Evolutionary conservation across 176 grass and related monocot species (phyloP), one percentile per base, ranked within the genome.

Genomic region (Carex cristatella): DNA sequence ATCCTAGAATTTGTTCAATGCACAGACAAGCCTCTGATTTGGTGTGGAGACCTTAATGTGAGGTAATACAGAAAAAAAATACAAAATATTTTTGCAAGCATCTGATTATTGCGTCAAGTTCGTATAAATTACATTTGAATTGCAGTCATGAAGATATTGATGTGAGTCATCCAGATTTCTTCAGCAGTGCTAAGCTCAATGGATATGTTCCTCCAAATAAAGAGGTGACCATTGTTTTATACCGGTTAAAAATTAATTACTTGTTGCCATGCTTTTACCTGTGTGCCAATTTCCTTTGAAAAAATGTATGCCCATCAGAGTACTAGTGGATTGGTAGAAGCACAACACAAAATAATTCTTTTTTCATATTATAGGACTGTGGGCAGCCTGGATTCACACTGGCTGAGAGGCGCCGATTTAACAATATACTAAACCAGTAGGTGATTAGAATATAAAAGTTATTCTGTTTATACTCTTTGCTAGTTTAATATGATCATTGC

Each of bases 161-260:
- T 61, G 92, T 97, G 60, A 97, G 92, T 86, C 94, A 97, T 93
- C 90, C 94, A 85, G 91, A 97, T 57, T 97, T 97, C 82, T 94
- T 97, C 85, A 93, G 86, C 79, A 94, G 86, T 81, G 94, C 94
- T 80, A 97, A 97, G 79, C 87, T 94, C 10, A 94, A 93, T 91
- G 92, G 94, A 81, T 94, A 97, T 66, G 84, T 63, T 83, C 94
- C 94, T 87, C 94, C 92, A 44, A 91, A 90, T 89, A 87, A 89
- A 94, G 92, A 93, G 92, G 94, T 94, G 86, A 65, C 59, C n/a
- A 61, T 81, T 86, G 10, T 37, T 84, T 65, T 67, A 85, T 55
- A 60, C 65, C 53, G 13, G 23, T 65, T 18, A 57, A 80, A 80
- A 49, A 5, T 44, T 65, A 74, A 70, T 55, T 40, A 73, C 28